These are phyloP conservation scores for Cyberlindnera maclurae DNA, from an alignment of 805 yeast genomes.

Conservation along the genomic window DNA sequence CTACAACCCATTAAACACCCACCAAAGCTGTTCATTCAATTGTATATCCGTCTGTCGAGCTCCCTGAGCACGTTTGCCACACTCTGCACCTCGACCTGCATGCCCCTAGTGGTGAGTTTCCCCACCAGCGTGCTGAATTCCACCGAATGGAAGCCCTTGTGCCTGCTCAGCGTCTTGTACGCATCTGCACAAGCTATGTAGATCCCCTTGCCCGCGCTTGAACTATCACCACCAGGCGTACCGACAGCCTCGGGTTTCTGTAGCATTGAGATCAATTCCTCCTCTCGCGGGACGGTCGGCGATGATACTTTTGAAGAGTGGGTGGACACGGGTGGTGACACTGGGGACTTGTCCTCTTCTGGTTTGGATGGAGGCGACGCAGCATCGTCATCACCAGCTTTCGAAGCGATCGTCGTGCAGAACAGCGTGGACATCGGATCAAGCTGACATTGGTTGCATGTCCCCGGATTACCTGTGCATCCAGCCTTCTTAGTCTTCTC, in stretches of 20 bases:
- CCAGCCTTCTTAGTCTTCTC: slow-evolving; percentile 25
- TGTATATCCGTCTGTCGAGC: slow-evolving; percentile 46
- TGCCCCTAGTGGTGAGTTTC: slow-evolving; percentile 70
- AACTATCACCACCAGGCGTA: slow-evolving; percentile 5
- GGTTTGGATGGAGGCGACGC: neutral
- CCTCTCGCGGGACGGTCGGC: slow-evolving; percentile 15
- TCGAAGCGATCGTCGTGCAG: slow-evolving; percentile 76
- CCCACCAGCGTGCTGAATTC: slow-evolving; percentile 72
- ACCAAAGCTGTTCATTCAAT: slow-evolving; percentile 6
- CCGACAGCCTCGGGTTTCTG: slow-evolving; percentile 6
- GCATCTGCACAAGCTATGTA: slow-evolving; percentile 90
- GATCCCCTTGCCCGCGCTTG: slow-evolving; percentile 30
- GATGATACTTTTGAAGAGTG: slow-evolving; percentile 24
- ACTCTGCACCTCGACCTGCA: slow-evolving; percentile 87
- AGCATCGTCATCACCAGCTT: slow-evolving; percentile 20
- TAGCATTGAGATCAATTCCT: slow-evolving; percentile 20
- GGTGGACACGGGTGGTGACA: slow-evolving; percentile 22
- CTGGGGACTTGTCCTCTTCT: slow-evolving; percentile 19
- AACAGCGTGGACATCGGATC: slow-evolving; percentile 87
- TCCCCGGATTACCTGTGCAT: slow-evolving; percentile 86
- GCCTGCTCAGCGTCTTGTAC: slow-evolving; percentile 77
- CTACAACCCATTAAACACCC: no score
- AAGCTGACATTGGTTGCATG: slow-evolving; percentile 72
- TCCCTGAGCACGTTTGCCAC: slow-evolving; percentile 82
- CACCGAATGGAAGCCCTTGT: slow-evolving; percentile 64